A percentile compares a stretch with the other conserved stretches of the same genome.
These are phyloP conservation scores for Diddensiella caesifluorescens DNA, from an alignment of 805 yeast genomes.

Conservation along the genomic window DNA sequence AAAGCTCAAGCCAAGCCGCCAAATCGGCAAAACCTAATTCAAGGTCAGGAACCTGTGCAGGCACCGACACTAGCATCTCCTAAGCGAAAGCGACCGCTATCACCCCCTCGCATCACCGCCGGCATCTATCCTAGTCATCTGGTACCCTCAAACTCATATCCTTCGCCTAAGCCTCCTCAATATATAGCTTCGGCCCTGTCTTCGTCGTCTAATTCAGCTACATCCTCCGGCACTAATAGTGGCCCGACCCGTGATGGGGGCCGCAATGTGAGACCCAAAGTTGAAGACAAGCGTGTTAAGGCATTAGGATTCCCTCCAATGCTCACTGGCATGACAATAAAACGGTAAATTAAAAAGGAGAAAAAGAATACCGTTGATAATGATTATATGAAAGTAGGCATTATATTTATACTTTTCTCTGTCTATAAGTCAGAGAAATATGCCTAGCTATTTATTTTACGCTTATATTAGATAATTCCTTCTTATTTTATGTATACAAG, in stretches of 20 bases:
- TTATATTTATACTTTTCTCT: too few species aligned
- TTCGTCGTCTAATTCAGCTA: conserved; percentile 2
- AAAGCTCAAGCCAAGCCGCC: conserved; percentile 3
- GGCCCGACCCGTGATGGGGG: background rate
- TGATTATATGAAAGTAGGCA: too few species aligned
- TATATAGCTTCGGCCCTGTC: conserved; percentile 9
- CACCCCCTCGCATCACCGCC: background rate
- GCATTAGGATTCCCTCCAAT: conserved; percentile 29
- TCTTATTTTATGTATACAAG: too few species aligned
- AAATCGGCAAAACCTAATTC: background rate
- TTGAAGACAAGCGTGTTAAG: conserved; percentile 19
- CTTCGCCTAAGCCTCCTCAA: conserved; percentile 19
- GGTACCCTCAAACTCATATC: background rate
- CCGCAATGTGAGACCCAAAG: background rate
- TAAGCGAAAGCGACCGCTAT: background rate
- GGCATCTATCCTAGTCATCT: background rate
- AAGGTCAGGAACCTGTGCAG: background rate
- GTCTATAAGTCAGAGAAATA: too few species aligned
- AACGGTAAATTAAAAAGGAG: too few species aligned
- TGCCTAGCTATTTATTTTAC: too few species aligned
- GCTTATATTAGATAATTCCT: too few species aligned
- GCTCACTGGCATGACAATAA: conserved; percentile 16
- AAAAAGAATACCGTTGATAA: too few species aligned
- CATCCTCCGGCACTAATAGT: conserved; percentile 6
- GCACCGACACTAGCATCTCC: background rate